Base-by-base conservation (phyloP, 2,329 filamentous ascomycete species). In the Aspergillus aculeatinus region DNA sequence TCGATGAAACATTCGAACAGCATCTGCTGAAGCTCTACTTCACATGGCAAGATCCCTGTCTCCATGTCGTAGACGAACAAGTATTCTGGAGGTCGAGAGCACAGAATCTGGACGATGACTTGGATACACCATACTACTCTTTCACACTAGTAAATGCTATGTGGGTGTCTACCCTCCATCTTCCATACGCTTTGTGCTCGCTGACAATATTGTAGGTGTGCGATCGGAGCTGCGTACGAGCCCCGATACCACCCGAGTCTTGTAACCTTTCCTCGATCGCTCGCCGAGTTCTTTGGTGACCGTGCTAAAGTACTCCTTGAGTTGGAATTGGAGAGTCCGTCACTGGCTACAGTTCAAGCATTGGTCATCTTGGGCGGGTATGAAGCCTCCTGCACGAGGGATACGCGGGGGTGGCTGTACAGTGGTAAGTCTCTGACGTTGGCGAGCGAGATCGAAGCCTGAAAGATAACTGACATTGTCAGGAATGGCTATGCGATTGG, bases 281-380 rank as follows among this genome's bases (percentile, higher is more conserved):
- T 74, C 3, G 69, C 73, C 1, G 74, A 76, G 21, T 76, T 75
- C 44, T 75, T 76, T 52, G 76, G 77, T 7, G 75, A 78, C 48
- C 69, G 80, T 27, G 76, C 78, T 1, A 81, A 81, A 60, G 73
- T 74, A 6, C 70, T 80, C 5, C 63, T 82, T 9, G 79, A 82
- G 44, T 75, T 81, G 4, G 80, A 82, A 60, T 66, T 82, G 14
- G 80, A 82, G 58, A 76, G 72, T 27, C 80, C 80, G 1, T 78
- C 74, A 48, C 71, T 82, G n/a, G 78, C 80, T 4, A 82, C 80
- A 3, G 76, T 80, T 7, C 80, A 82, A 57, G 77, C 80, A 2
- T 70, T 82, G 48, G 74, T 79, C 2, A 71, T 82, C 16, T 68
- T 82, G 51, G 80, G 79, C 47, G 75, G 72, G 16, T 75, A 78